Conservation (phyloP, 371 early-diverging fungal genomes). For the Haplosporangium sp. region DNA sequence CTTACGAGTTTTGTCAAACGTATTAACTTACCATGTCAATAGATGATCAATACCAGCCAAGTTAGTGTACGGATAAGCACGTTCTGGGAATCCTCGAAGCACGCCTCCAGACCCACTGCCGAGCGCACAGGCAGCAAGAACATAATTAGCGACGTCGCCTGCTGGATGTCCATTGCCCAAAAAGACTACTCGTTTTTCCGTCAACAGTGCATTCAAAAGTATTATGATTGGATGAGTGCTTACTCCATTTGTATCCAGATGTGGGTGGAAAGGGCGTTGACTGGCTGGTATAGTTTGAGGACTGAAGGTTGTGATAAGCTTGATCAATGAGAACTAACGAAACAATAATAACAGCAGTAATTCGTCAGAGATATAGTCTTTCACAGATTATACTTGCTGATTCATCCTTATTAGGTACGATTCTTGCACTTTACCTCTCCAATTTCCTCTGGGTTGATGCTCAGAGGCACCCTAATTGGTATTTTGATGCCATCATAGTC, state of each 20-base stretch:
- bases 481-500: constrained; percentile 84
- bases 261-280: constrained; percentile 85
- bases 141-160: constrained; percentile 94
- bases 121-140: constrained; percentile 90
- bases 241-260: constrained; percentile 85
- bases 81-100: constrained; percentile 86
- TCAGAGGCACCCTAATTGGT: constrained; percentile 88
- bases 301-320: constrained; percentile 79
- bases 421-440: constrained; percentile 76
- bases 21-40: constrained; percentile 71
- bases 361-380: too few species aligned
- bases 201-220: constrained; percentile 88
- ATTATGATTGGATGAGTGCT: constrained; percentile 89
- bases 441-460: constrained; percentile 89
- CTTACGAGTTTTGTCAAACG: too few species aligned
- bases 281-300: constrained; percentile 60
- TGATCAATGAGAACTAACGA: constrained; percentile 80
- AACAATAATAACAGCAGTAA: too few species aligned
- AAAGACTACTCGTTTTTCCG: constrained; percentile 94
- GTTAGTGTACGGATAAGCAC: constrained; percentile 93
- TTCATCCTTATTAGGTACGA: too few species aligned
- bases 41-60: constrained; percentile 88
- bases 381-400: too few species aligned
- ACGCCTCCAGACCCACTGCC: constrained; percentile 92
- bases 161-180: constrained; percentile 91